Evolutionary conservation across 208 protist genomes (phyloP).

Genomic region (Paratrypanosoma confusum): DNA sequence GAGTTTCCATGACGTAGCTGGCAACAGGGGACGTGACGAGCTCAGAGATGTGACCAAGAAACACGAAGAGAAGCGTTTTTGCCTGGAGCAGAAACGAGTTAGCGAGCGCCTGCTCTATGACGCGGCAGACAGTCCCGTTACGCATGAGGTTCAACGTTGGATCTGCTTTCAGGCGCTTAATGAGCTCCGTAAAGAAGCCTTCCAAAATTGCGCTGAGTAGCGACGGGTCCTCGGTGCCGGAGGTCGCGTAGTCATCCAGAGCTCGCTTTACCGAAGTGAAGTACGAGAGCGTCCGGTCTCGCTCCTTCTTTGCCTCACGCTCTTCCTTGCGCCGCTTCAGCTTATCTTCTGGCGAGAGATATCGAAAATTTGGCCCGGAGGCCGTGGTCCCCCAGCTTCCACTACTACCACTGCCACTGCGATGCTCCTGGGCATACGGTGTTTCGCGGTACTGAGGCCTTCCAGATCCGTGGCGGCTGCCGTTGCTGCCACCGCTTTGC

Average conservation of each 20-base stretch:
- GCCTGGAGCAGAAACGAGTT: conserved; percentile 68
- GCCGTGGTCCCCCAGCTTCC: too few species aligned
- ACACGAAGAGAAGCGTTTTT: conserved; percentile 76
- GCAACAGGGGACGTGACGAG: conserved; percentile 69
- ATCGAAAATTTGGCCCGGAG: too few species aligned
- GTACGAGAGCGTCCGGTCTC: conserved; percentile 71
- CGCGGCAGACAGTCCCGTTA: conserved; percentile 67
- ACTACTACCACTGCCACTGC: too few species aligned
- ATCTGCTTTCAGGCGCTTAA: conserved; percentile 72
- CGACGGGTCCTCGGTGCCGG: conserved; percentile 29
- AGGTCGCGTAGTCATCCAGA: conserved; percentile 45
- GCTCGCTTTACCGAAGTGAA: conserved; percentile 70
- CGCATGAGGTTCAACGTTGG: conserved; percentile 57
- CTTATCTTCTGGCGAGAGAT: conserved; percentile 54
- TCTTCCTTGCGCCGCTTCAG: conserved; percentile 55
- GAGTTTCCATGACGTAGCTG: conserved; percentile 73
- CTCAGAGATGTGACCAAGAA: conserved; percentile 63
- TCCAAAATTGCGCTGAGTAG: conserved; percentile 61
- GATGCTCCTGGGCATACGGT: too few species aligned
- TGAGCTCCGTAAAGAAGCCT: conserved; percentile 80
- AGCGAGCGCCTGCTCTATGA: conserved; percentile 69
- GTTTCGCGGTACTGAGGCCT: too few species aligned
- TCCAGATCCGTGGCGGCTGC: too few species aligned
- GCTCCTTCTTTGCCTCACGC: conserved; percentile 79
- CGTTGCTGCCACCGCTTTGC: too few species aligned